Percentiles rank a stretch among this genome's conserved stretches.
These are phyloP conservation scores for Talaromyces piceae DNA, from an alignment of 2,329 filamentous ascomycete genomes.

Conservation along the genomic window DNA sequence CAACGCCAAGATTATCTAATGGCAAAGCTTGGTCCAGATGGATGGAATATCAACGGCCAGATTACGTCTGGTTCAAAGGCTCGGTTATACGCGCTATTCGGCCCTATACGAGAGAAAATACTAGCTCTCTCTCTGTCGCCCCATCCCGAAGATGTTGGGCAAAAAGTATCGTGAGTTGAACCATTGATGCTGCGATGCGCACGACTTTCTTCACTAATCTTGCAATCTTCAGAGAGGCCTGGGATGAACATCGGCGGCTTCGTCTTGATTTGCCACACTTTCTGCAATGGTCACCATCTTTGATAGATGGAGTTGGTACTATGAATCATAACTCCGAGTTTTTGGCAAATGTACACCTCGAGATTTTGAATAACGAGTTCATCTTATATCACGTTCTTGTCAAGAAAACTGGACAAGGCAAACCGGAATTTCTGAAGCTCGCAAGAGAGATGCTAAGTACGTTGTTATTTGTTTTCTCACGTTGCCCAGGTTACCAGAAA, in stretches of 20 bases:
- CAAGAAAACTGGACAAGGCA: slow-evolving; percentile 10
- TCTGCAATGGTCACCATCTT: slow-evolving; percentile 6
- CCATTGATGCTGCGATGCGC: no score
- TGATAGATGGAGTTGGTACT: slow-evolving; percentile 1
- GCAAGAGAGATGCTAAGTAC: slow-evolving; percentile 8
- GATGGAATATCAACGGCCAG: slow-evolving; percentile 17
- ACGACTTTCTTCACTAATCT: not conserved
- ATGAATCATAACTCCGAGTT: slow-evolving; percentile 14
- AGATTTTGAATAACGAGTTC: slow-evolving; percentile 17
- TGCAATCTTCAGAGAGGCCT: not conserved
- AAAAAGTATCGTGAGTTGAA: slow-evolving; percentile 8
- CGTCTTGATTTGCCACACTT: slow-evolving; percentile 2
- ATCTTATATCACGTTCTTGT: slow-evolving; percentile 16
- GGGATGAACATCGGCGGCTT: slow-evolving; percentile 5
- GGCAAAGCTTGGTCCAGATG: slow-evolving; percentile 13
- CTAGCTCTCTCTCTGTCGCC: slow-evolving; percentile 9
- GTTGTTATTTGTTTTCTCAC: not conserved
- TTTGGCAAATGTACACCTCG: slow-evolving; percentile 16
- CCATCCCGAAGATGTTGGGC: slow-evolving; percentile 5
- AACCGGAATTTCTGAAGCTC: slow-evolving; percentile 5
- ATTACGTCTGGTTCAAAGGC: slow-evolving; percentile 6
- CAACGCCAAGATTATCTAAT: slow-evolving; percentile 9
- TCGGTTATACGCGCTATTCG: slow-evolving; percentile 8
- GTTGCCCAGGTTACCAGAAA: not conserved
- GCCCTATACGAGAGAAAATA: slow-evolving; percentile 8